Conservation (phyloP, 768 basidiomycete species). For the Mrakia frigida region DNA sequence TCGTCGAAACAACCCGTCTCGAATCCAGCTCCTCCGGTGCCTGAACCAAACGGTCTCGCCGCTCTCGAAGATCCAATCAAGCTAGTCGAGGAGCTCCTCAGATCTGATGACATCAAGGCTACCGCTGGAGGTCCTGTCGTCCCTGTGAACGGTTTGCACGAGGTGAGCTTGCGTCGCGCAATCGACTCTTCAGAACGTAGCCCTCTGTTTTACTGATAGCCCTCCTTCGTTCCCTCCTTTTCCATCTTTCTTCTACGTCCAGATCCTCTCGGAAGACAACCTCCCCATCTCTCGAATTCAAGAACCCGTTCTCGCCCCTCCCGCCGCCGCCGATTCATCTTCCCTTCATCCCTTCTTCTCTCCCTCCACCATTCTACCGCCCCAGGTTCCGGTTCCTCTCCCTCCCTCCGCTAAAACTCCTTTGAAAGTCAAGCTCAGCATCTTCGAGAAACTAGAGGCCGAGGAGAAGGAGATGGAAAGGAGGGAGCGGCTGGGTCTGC, state of each 20-base stretch:
- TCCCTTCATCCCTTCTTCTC: not conserved
- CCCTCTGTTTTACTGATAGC: not conserved
- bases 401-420: not conserved
- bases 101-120: not conserved
- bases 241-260: too few relatives aligned
- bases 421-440: not conserved
- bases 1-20: not conserved
- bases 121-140: not conserved
- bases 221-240: not conserved
- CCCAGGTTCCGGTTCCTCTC: not conserved
- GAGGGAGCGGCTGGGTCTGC: conserved; percentile 5
- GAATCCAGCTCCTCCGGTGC: not conserved
- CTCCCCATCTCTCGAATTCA: conserved; percentile 24
- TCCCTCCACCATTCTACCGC: not conserved
- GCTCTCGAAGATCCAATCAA: not conserved
- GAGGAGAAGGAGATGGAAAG: conserved; percentile 20
- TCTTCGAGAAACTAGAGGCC: conserved; percentile 22
- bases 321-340: not conserved
- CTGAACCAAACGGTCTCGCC: not conserved
- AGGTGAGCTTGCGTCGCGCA: not conserved
- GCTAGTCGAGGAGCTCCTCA: not conserved
- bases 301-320: not conserved
- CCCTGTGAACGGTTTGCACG: not conserved
- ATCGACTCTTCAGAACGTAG: not conserved
- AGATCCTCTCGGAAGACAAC: conserved; percentile 5